These are phyloP conservation scores for Dendrobium catenatum DNA, from an alignment of 106 monocot species.

Conservation along the genomic window DNA sequence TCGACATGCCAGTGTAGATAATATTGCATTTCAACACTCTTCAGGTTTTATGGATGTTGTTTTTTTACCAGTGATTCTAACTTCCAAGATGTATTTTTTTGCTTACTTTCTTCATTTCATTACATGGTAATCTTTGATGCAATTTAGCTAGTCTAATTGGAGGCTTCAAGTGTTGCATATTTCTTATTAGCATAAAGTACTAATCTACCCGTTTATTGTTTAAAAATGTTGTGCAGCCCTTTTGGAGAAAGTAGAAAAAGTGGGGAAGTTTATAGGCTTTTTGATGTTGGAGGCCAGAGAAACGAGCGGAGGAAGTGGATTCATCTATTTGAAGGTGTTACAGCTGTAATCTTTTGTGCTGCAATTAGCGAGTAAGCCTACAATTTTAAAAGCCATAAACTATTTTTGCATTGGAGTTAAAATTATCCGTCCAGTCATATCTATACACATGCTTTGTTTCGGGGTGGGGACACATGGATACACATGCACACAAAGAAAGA, in stretches of 20 bases:
- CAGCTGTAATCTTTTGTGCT: slow-evolving; percentile 93
- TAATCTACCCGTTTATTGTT: slow-evolving; percentile 1
- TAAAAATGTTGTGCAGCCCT: slow-evolving; percentile 49
- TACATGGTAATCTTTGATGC: neutral
- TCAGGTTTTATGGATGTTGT: neutral
- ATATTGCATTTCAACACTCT: neutral
- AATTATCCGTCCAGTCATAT: neutral
- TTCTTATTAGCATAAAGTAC: neutral
- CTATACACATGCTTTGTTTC: neutral
- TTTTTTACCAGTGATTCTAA: neutral
- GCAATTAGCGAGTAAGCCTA: slow-evolving; percentile 92
- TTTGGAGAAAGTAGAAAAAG: slow-evolving; percentile 87
- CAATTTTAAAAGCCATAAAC: neutral
- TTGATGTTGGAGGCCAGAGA: slow-evolving; percentile 95
- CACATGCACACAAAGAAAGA: neutral
- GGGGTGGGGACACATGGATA: neutral
- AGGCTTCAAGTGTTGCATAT: neutral
- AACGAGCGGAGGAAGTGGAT: slow-evolving; percentile 99
- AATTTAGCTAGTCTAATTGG: neutral
- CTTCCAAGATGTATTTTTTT: neutral
- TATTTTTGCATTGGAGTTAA: neutral
- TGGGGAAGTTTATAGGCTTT: slow-evolving; percentile 89
- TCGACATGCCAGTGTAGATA: neutral
- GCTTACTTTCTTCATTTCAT: neutral
- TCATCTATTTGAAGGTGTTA: slow-evolving; percentile 99